phyloP scores from a whole-genome alignment of 257 asterid species.

The Rubia yunnanensis region DNA sequence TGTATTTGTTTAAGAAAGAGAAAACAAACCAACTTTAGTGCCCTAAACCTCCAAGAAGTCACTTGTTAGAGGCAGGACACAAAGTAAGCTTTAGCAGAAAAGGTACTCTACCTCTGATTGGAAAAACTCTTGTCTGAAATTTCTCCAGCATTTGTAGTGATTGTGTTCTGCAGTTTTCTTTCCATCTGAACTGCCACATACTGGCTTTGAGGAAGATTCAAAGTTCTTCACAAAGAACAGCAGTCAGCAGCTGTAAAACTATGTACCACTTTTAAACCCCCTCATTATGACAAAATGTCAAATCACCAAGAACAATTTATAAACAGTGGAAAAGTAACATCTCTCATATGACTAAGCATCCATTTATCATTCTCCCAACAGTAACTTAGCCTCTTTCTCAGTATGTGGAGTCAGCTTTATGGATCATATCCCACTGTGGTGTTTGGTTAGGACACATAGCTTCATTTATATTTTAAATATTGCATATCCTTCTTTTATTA shows the following conservation, averaged over 20 bases:
- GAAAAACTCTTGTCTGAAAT: conserved; percentile 34
- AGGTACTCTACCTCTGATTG: conserved; percentile 42
- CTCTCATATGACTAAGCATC: not conserved
- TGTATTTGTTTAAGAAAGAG: not conserved
- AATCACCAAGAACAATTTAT: not conserved
- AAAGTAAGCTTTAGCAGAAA: conserved; percentile 1
- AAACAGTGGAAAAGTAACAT: not conserved
- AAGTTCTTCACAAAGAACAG: conserved; percentile 41
- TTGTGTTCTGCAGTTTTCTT: conserved; percentile 31
- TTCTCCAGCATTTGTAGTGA: conserved; percentile 30
- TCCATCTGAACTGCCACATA: conserved; percentile 32
- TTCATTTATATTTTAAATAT: too few species aligned
- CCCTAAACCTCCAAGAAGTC: not conserved
- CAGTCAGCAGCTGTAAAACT: not conserved
- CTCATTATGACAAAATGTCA: not conserved
- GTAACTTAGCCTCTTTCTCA: not conserved
- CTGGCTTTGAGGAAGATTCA: conserved; percentile 69
- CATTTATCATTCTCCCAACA: not conserved
- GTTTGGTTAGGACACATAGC: not conserved
- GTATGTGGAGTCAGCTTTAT: too few species aligned
- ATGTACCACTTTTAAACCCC: not conserved
- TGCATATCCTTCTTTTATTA: too few species aligned
- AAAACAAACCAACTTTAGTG: not conserved
- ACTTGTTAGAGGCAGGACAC: not conserved
- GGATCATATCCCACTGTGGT: not conserved